Percentiles rank a stretch among this genome's conserved stretches.
Conservation (phyloP, 1,284 basidiomycete genomes). For the Ustilago vetiveriae region DNA sequence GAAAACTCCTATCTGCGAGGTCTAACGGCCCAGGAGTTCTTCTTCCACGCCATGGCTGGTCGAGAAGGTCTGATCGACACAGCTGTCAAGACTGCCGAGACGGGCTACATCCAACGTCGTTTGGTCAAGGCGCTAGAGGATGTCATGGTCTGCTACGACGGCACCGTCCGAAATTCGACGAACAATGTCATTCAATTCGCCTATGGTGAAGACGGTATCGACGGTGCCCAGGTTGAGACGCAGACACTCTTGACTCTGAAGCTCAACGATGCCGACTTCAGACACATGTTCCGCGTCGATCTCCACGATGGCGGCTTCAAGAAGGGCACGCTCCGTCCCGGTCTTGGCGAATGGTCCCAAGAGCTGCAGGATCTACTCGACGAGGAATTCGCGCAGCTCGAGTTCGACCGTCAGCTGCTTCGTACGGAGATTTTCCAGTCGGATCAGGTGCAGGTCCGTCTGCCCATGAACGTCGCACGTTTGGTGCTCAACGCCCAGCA, state of each 20-base stretch:
- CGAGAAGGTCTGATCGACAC: slow-evolving; percentile 99
- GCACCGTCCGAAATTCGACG: slow-evolving; percentile 91
- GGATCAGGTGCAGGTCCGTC: slow-evolving; percentile 76
- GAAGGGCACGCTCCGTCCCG: slow-evolving; percentile 83
- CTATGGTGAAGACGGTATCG: slow-evolving; percentile 99
- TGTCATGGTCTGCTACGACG: slow-evolving; percentile 96
- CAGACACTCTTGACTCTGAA: slow-evolving; percentile 90
- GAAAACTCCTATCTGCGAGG: slow-evolving; percentile 99
- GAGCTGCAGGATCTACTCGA: slow-evolving; percentile 86
- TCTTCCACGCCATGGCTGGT: slow-evolving; percentile 99
- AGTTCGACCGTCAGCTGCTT: slow-evolving; percentile 79
- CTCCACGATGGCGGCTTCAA: slow-evolving; percentile 72
- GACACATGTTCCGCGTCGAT: slow-evolving; percentile 90
- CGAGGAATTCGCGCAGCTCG: slow-evolving; percentile 82
- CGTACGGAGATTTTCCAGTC: slow-evolving; percentile 81
- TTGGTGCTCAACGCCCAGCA: slow-evolving; percentile 95
- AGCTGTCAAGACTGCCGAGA: slow-evolving; percentile 99
- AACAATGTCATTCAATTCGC: slow-evolving; percentile 85
- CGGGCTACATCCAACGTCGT: slow-evolving; percentile 97
- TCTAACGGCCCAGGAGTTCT: slow-evolving; percentile 97
- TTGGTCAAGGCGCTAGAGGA: slow-evolving; percentile 98
- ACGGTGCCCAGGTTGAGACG: slow-evolving; percentile 95
- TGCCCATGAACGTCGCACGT: slow-evolving; percentile 79
- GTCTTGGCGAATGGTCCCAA: slow-evolving; percentile 89
- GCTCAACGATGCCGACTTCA: slow-evolving; percentile 84